phyloP scores from a whole-genome alignment of 164 flowering plant genomes.

The Stephania japonica region DNA sequence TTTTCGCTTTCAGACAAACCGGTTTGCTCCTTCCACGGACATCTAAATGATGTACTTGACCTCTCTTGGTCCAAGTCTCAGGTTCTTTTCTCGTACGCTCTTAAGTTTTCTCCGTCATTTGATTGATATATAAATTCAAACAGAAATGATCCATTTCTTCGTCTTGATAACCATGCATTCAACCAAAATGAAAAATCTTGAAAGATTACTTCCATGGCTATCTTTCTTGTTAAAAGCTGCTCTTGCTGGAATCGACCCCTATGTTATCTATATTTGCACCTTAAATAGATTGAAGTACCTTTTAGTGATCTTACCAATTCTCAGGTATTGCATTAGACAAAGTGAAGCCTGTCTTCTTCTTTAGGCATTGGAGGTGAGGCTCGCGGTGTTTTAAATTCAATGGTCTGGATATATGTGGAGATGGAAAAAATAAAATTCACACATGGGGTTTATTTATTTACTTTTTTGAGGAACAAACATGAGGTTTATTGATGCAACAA shows the following conservation, averaged over 20 bases:
- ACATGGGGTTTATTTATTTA: too few species aligned
- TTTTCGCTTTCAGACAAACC: constrained; percentile 90
- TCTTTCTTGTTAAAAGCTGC: too few species aligned
- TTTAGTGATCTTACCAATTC: too few species aligned
- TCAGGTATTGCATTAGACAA: neutral
- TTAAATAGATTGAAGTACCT: too few species aligned
- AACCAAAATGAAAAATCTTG: neutral
- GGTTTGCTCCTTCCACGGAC: constrained; percentile 81
- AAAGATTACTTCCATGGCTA: neutral
- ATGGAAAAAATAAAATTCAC: neutral
- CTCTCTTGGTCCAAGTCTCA: constrained; percentile 97
- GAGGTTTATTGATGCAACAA: too few species aligned
- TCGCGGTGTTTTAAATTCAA: neutral
- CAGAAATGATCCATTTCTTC: neutral
- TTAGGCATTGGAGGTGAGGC: neutral
- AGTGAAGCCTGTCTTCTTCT: neutral
- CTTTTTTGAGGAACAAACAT: too few species aligned
- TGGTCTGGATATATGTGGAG: neutral
- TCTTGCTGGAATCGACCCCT: too few species aligned
- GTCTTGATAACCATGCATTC: neutral
- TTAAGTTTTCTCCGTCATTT: neutral
- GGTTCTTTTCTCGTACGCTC: constrained; percentile 42
- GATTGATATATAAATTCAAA: neutral
- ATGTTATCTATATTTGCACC: too few species aligned
- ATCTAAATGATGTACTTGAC: constrained; percentile 85